Evolutionary conservation across 2,329 filamentous ascomycete genomes (phyloP).

Genomic region (Akanthomyces dipterigenus): DNA sequence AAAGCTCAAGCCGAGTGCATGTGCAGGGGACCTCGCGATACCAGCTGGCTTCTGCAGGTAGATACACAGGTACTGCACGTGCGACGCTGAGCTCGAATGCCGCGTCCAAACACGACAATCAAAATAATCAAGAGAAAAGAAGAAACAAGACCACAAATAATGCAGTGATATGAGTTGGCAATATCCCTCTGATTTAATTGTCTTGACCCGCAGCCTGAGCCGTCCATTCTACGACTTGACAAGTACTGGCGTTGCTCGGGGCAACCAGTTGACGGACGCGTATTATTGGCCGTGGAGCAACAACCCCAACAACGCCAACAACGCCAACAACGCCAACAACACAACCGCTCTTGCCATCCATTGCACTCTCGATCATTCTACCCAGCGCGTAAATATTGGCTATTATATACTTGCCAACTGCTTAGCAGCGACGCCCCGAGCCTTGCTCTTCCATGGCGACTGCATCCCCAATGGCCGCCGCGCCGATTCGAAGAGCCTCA

Average conservation of each 20-base stretch:
- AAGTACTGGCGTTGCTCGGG: constrained; percentile 6
- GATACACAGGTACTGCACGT: too few species aligned
- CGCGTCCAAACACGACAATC: too few species aligned
- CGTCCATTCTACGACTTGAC: background rate
- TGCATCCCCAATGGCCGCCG: constrained; percentile 46
- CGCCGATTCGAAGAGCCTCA: constrained; percentile 46
- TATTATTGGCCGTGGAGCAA: constrained; percentile 24
- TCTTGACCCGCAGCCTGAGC: background rate
- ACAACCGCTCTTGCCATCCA: constrained; percentile 12
- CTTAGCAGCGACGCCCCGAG: background rate
- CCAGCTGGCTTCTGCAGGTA: too few species aligned
- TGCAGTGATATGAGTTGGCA: background rate
- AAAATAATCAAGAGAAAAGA: too few species aligned
- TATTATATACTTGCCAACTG: constrained; percentile 1
- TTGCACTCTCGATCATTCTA: constrained; percentile 2
- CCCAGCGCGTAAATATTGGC: constrained; percentile 8
- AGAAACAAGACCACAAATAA: too few species aligned
- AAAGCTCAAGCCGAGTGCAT: too few species aligned
- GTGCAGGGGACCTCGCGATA: too few species aligned
- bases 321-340: constrained; percentile 22
- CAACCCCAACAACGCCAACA: constrained; percentile 22
- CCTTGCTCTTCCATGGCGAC: constrained; percentile 37
- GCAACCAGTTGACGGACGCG: constrained; percentile 11
- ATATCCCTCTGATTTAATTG: background rate
- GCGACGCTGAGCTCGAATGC: too few species aligned